These are phyloP conservation scores for Pinus taeda DNA, from an alignment of 75 land plant species.

Conservation along the genomic window DNA sequence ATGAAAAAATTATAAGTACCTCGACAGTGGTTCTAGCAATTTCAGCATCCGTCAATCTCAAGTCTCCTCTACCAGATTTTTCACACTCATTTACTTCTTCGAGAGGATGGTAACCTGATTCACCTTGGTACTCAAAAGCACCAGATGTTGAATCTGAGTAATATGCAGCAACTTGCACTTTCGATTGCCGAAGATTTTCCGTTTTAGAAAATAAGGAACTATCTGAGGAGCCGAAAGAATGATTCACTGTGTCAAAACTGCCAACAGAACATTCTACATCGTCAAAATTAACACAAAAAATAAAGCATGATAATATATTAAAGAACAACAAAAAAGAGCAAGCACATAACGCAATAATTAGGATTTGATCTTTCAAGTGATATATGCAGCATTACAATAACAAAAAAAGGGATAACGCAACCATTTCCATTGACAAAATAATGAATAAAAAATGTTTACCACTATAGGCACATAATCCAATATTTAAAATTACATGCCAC, in stretches of 20 bases:
- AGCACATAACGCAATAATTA: no score
- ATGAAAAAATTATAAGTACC: conserved; percentile 33
- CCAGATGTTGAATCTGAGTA: conserved; percentile 76
- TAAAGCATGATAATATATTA: not conserved
- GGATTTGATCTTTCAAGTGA: no score
- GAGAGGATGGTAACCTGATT: conserved; percentile 85
- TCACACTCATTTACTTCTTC: conserved; percentile 70
- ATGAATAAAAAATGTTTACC: not conserved
- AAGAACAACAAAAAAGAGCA: not conserved
- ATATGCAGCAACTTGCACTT: conserved; percentile 78
- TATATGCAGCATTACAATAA: not conserved
- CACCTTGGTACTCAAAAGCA: conserved; percentile 39
- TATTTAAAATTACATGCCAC: not conserved
- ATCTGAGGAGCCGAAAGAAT: conserved; percentile 1
- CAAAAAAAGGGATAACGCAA: not conserved
- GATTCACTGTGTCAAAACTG: conserved; percentile 7
- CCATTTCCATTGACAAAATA: not conserved
- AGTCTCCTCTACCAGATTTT: conserved; percentile 31
- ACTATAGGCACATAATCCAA: not conserved
- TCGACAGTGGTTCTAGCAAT: conserved; percentile 84
- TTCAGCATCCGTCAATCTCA: conserved; percentile 65
- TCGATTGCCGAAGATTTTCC: conserved; percentile 10
- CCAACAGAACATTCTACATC: conserved; percentile 2
- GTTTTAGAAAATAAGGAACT: not conserved
- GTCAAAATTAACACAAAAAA: not conserved